Base-by-base conservation (phyloP, 176 grass and related monocot species). In the Oryza brachyantha region DNA sequence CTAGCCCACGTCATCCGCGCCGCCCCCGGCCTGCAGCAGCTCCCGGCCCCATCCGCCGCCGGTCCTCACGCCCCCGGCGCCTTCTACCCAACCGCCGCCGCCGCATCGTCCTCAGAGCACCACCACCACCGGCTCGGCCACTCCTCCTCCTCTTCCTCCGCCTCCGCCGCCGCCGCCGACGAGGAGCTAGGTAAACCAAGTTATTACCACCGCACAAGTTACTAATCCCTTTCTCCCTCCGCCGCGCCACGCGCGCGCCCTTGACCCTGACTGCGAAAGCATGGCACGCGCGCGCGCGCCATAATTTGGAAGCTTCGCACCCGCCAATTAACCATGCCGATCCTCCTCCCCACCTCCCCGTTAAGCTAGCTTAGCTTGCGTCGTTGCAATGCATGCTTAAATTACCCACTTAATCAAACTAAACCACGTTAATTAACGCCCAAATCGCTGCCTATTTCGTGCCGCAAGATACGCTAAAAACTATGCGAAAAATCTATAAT, bases 1-100 rank as follows among this genome's bases (percentile, higher is more conserved):
- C 92, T 98, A 7, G 70, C 89, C 46, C 89, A 91, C 71, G 94
- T 97, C 46, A 96, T 99, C 81, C 59, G 90, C 79, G 81, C 90
- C 28, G 79, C 79, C 43, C 84, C 87, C 3, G 77, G 81, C n/a
- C 76, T 80, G 55, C 64, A 78, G 8, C 52, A 71, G 13, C 52
- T 32, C 4, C 43, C n/a, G n/a, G n/a, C 42, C 42, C 52, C 5
- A 24, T 57, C 52, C 52, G 1, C 52, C 52, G 21, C 19, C 42
- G 12, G 22, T 22, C 24, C 41, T 10, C 66, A 63, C n/a, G 29
- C 22, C 31, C 10, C 26, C n/a, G n/a, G n/a, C n/a, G n/a, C 35
- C 40, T 70, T 81, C 57, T 71, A 88, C 72, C 13, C 55, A 1
- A 28, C 25, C 48, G 28, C 25, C 38, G 25, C 65, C 54, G 71